Evolutionary conservation across 1,284 basidiomycete genomes (phyloP), one percentile per base, ranked within the genome.

Genomic region (Moniliophthora roreri): DNA sequence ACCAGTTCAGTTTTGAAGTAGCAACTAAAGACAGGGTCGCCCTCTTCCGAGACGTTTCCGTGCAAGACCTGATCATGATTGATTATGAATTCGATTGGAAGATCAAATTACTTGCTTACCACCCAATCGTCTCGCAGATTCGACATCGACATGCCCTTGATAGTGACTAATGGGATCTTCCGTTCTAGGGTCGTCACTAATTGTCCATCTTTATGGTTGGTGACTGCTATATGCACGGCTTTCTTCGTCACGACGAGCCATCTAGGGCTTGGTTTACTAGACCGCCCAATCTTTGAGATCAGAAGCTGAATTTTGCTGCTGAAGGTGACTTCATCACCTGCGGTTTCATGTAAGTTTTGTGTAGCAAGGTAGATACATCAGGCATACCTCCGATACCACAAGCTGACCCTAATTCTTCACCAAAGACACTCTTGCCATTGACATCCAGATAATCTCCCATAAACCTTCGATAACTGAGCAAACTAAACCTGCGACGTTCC

Each of bases 401-500:
- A 15, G 85, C 87, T 38, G 78, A 76, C 41, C 83, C 81, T 51
- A 99, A 71, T 69, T 95, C 85, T 64, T 88, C 83, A 0, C 95
- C 95, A 21, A 95, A 74, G 0, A 92, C 70, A 67, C 87, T 89
- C 62, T 87, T 84, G 2, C 89, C 89, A 48, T 91, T 93, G 35
- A 98, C 75, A 65, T 95, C 91, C 37, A 99, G 82, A 70, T 99
- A 99, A 71, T 99, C 97, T 15, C 97, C 97, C 82, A 92, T 85
- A 69, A 97, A 99, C 57, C 94, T 87, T 50, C 97, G 84, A 76
- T 95, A 95, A 53, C 96, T 93, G 56, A 99, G 79, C 60, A 99
- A 75, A 80, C 92, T 95, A 73, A 93, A 98, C 38, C 96, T 78
- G 54, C 97, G 79, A 39, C 97, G 82, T 73, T 99, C 97, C 74